Base-by-base conservation (phyloP, 2,329 filamentous ascomycete genomes). In the Cyanodermella asteris region DNA sequence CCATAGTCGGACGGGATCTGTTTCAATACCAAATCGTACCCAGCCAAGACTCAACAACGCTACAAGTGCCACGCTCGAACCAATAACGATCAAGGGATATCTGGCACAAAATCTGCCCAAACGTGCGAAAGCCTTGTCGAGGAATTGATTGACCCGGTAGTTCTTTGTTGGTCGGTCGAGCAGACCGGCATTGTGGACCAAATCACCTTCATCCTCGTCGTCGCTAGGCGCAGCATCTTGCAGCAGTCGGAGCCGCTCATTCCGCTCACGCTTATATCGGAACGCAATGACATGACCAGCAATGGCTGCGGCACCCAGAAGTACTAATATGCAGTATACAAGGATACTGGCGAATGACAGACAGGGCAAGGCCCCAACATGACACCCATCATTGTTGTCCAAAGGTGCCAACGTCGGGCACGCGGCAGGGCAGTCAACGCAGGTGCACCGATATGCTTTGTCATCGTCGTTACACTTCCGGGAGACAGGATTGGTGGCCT, bases 381-480 rank as follows among this genome's bases (percentile, higher is more conserved):
- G 65, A 47, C 87, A 97, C 14, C 70, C 62, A 26, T 70, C 60
- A 2, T 59, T 55, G 27, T 73, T 56, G 27, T 69, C 55, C n/a
- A 94, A 64, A 4, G 67, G 68, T 1, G 81, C 76, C 11, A 97
- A 61, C 37, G 70, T 66, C 0, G 82, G 77, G 41, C 87, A 97
- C 3, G 87, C 72, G 2, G 64, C 69, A 0, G 74, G 77, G 39
- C 87, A 97, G 45, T 97, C 87, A 19, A 94, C 71, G 39, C 87
- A 97, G 25, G 84, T 77, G 47, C 87, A 97, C 29, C 78, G 68
- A 49, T 80, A 94, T 32, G 64, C 62, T 28, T 78, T 69, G 37
- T 94, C 78, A 18, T 76, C 66, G 36, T 84, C 81, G 45, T 93
- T 91, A 58, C 87, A 97, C 28, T 72, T 70, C 48, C 87, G 84